Conservation (phyloP, 148 eudicot species). For the Beta vulgaris region DNA sequence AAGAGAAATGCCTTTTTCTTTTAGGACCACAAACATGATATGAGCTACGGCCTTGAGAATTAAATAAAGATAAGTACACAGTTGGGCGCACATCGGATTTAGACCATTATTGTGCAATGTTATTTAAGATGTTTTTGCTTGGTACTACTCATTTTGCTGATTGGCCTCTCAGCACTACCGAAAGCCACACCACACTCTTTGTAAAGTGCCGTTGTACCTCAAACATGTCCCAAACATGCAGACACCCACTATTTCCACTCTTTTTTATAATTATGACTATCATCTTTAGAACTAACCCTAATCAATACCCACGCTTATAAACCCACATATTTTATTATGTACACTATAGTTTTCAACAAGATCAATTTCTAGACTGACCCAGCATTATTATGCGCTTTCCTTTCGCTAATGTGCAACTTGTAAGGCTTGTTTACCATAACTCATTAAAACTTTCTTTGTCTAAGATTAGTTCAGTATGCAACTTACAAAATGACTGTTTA, state of each 20-base stretch:
- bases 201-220: slow-evolving; percentile 17
- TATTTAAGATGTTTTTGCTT: neutral
- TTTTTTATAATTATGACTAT: no score
- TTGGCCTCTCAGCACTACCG: slow-evolving; percentile 15
- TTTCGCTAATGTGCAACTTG: no score
- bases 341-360: no score
- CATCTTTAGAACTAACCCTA: neutral
- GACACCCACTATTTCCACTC: slow-evolving; percentile 15
- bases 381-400: no score
- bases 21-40: slow-evolving; percentile 12
- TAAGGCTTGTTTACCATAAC: no score
- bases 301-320: neutral
- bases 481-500: no score
- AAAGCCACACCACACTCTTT: slow-evolving; percentile 17
- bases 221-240: slow-evolving; percentile 26
- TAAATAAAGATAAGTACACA: slow-evolving; percentile 1
- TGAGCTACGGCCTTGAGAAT: neutral
- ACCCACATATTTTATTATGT: no score
- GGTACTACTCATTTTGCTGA: neutral
- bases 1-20: neutral
- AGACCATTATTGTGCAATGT: neutral
- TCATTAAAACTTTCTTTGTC: no score
- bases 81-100: neutral
- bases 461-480: no score
- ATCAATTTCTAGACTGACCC: no score